Percentiles rank a stretch among this genome's conserved stretches.
Conservation (phyloP, 805 yeast species). For the Candida sithepensis region DNA sequence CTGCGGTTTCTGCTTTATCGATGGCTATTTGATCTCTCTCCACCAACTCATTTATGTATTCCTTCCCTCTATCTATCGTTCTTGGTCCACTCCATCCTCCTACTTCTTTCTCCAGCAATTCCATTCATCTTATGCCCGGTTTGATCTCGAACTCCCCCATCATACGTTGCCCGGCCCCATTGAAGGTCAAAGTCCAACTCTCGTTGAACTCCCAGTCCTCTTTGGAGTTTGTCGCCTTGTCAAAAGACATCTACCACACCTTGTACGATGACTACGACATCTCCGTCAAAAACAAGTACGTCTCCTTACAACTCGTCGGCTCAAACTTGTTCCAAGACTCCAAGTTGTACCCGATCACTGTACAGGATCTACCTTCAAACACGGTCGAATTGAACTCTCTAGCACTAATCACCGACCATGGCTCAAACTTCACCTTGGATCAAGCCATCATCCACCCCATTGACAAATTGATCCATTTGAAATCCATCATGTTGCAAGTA, state of each 20-base stretch:
- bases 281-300: conserved; percentile 8
- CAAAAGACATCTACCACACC: conserved; percentile 7
- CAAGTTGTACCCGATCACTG: conserved; percentile 35
- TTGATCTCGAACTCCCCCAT: not conserved
- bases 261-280: conserved; percentile 7
- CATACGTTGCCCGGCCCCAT: conserved; percentile 2
- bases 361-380: conserved; percentile 22
- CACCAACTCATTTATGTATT: no score
- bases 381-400: conserved; percentile 39
- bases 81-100: no score
- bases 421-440: conserved; percentile 40
- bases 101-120: no score
- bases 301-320: conserved; percentile 22
- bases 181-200: conserved; percentile 16
- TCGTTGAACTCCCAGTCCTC: conserved; percentile 17
- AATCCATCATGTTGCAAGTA: conserved; percentile 37
- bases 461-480: conserved; percentile 28
- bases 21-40: no score
- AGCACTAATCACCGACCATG: conserved; percentile 31
- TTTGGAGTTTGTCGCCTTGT: conserved; percentile 19
- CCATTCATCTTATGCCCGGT: not conserved
- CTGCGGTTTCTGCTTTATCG: no score
- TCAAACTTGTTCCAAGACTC: conserved; percentile 23
- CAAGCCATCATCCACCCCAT: conserved; percentile 36
- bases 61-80: no score